Evolutionary conservation across 1,284 basidiomycete species (phyloP).

Genomic region (Ceratobasidium sp.): DNA sequence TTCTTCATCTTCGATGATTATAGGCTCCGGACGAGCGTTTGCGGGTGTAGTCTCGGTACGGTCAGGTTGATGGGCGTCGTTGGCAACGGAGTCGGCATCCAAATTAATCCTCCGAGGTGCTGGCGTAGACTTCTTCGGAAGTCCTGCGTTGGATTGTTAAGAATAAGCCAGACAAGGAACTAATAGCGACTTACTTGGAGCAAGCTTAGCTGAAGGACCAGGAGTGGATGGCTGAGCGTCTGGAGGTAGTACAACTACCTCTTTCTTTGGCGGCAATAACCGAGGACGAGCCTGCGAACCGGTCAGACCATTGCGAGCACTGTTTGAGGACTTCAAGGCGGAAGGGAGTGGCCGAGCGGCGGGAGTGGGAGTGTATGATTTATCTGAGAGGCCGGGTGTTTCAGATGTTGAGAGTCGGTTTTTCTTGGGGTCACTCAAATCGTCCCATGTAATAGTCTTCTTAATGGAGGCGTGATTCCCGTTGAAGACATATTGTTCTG

Average conservation of each 20-base stretch:
- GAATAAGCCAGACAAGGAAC: no score
- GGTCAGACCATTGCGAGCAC: neutral
- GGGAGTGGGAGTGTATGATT: slow-evolving; percentile 16
- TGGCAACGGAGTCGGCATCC: neutral
- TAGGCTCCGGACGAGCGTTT: neutral
- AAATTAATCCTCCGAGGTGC: neutral
- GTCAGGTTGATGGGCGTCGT: neutral
- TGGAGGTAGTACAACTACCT: neutral
- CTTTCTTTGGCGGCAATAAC: neutral
- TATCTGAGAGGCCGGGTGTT: slow-evolving; percentile 19
- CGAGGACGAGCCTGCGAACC: neutral
- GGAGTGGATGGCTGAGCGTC: neutral
- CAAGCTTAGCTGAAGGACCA: neutral
- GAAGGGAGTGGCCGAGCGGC: neutral
- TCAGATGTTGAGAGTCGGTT: neutral
- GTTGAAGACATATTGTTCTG: neutral
- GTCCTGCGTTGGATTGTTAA: neutral
- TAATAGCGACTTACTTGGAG: neutral
- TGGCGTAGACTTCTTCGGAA: slow-evolving; percentile 3
- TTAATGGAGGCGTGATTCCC: slow-evolving; percentile 8
- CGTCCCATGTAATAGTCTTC: slow-evolving; percentile 15
- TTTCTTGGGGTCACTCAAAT: neutral
- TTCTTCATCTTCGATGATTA: neutral
- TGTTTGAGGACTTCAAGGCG: neutral
- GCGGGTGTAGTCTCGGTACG: neutral